Evolutionary conservation across 2,329 filamentous ascomycete species (phyloP), one percentile per base, ranked within the genome.

Genomic region (Alternaria viburni): DNA sequence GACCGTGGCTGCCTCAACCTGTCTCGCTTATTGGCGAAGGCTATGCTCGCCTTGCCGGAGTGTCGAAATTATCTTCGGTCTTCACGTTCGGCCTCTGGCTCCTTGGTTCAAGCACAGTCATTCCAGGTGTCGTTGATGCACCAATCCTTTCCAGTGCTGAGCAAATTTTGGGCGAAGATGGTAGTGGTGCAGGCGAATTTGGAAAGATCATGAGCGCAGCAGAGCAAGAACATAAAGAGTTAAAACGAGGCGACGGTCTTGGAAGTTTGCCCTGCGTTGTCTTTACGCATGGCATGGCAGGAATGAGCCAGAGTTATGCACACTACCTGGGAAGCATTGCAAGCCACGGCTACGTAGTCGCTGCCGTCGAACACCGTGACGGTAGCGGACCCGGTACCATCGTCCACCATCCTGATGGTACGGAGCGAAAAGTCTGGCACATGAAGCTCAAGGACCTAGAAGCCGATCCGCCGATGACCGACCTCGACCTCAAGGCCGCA

Each of bases 201-300:
- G 64, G 61, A 23, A 65, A 67, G 47, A 61, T 69, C 8, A 46
- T 74, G 59, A 55, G 62, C 15, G 62, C 62, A 36, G 68, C 62
- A 7, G 70, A 71, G 51, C 49, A 74, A 25, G 68, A 75, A 32
- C 65, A 68, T 23, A 67, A 59, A 6, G 66, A 74, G 30, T 41
- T 72, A 44, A 74, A 78, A 50, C 72, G 74, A 8, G 75, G 74
- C 19, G 60, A 68, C 17, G 63, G 62, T 4, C 55, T 62, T 25
- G 77, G 78, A 26, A 68, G 64, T 15, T 77, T 83, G 26, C 82
- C 83, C 0, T 77, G 82, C 47, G 77, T 84, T 12, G 77, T 84
- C 6, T 83, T 84, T 64, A 82, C 80, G 4, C 83, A 84, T 66
- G 83, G 82, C 6, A 83, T 83, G 81, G 82, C 82, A 5, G 80